phyloP scores from a whole-genome alignment of 2,329 filamentous ascomycete species.

The Cladosporium phlei region DNA sequence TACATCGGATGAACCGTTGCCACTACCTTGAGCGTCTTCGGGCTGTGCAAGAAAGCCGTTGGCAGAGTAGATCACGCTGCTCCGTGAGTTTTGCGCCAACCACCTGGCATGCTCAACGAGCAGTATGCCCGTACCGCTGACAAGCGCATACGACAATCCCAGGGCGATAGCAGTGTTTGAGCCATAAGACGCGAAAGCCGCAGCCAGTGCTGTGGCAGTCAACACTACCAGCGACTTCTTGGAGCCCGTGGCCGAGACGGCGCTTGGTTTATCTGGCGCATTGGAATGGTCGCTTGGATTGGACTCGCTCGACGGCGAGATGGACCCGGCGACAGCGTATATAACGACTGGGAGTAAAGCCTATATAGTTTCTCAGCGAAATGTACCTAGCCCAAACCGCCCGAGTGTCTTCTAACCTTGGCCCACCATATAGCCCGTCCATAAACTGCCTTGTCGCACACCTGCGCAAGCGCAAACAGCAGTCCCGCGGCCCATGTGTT shows the following conservation, averaged over 20 bases:
- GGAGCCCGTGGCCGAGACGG: conserved; percentile 21
- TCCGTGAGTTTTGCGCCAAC: conserved; percentile 19
- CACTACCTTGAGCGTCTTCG: conserved; percentile 27
- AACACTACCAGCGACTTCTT: conserved; percentile 29
- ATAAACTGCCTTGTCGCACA: conserved; percentile 44
- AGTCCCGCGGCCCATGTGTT: conserved; percentile 38
- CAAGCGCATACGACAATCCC: conserved; percentile 39
- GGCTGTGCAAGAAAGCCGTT: conserved; percentile 12
- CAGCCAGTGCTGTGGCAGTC: conserved; percentile 34
- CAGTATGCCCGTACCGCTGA: conserved; percentile 37
- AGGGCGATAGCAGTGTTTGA: conserved; percentile 35
- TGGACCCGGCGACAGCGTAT: conserved; percentile 14
- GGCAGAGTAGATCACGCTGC: conserved; percentile 29
- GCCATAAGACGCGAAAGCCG: conserved; percentile 31
- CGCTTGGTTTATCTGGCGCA: conserved; percentile 1
- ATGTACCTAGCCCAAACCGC: conserved; percentile 12
- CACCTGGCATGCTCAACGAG: conserved; percentile 34
- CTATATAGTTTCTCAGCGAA: conserved; percentile 26
- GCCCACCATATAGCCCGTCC: conserved; percentile 42
- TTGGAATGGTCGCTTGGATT: conserved; percentile 18
- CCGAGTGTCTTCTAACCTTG: conserved; percentile 34
- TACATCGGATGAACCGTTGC: conserved; percentile 20
- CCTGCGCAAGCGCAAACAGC: conserved; percentile 38
- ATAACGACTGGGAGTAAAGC: conserved; percentile 26
- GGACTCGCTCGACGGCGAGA: not conserved